Percentiles rank a stretch among this genome's conserved stretches.
These are phyloP conservation scores for Citrus sp. DNA, from an alignment of 345 rosid species.

Conservation along the genomic window DNA sequence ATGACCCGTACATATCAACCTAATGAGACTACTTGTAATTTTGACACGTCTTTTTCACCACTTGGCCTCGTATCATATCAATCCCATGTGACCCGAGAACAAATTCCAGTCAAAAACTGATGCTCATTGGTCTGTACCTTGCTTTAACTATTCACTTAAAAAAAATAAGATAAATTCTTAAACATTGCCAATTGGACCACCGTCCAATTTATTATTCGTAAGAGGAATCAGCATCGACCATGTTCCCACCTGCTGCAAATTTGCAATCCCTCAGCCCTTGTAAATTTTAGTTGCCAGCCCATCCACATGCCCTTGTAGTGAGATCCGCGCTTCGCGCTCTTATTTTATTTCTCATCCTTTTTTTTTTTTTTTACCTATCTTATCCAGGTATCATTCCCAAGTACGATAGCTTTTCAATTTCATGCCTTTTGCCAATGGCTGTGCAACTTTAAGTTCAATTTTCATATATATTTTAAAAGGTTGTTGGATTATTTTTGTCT, in stretches of 20 bases:
- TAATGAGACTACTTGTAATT: neutral
- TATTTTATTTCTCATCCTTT: conserved; percentile 11
- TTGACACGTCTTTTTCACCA: neutral
- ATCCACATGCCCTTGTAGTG: conserved; percentile 45
- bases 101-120: neutral
- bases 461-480: neutral
- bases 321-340: conserved; percentile 43
- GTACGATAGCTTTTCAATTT: conserved; percentile 6
- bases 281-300: conserved; percentile 14
- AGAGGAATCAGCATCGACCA: neutral
- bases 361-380: conserved; percentile 7
- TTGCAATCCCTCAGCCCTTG: conserved; percentile 15
- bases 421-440: neutral
- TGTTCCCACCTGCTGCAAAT: conserved; percentile 14
- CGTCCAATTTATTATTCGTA: neutral
- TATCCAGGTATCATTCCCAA: conserved; percentile 18
- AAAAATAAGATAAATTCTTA: neutral
- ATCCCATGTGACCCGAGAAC: neutral
- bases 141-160: neutral
- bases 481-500: neutral
- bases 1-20: neutral
- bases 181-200: neutral
- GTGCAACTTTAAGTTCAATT: neutral
- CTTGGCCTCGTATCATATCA: neutral
- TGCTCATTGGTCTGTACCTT: neutral